phyloP scores from a whole-genome alignment of 345 rosid species.

The Ceriops decandra region DNA sequence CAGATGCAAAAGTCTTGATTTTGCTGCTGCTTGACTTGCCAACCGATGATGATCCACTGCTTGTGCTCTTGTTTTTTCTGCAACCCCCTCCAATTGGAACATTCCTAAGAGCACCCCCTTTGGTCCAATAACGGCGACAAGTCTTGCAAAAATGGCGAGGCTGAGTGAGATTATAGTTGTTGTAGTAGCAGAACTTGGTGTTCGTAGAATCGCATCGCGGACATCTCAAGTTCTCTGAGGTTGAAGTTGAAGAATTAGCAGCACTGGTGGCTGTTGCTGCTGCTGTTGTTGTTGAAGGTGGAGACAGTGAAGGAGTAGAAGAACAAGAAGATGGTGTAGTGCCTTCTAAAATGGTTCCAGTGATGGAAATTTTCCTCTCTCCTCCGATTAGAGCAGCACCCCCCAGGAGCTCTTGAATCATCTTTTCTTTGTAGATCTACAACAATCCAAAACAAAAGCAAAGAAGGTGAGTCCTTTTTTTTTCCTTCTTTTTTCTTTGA shows the following conservation, averaged over 20 bases:
- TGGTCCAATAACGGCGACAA: constrained; percentile 86
- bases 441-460: constrained; percentile 62
- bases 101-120: constrained; percentile 68
- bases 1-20: constrained; percentile 42
- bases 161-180: constrained; percentile 79
- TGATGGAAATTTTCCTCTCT: constrained; percentile 37
- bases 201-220: constrained; percentile 70
- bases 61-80: constrained; percentile 53
- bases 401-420: constrained; percentile 73
- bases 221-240: constrained; percentile 49
- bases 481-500: constrained; percentile 10
- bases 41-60: constrained; percentile 26
- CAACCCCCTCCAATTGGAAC: constrained; percentile 83
- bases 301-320: constrained; percentile 27
- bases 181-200: constrained; percentile 80
- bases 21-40: constrained; percentile 31
- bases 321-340: constrained; percentile 28
- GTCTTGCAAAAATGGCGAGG: constrained; percentile 88
- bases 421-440: constrained; percentile 49
- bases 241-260: constrained; percentile 28
- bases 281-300: constrained; percentile 15
- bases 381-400: constrained; percentile 41
- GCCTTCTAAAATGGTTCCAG: constrained; percentile 46
- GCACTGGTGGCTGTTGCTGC: constrained; percentile 6
- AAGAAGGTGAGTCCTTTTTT: constrained; percentile 23